Evolutionary conservation across 179 eudicot genomes (phyloP).

Genomic region (Beta macrorhiza): DNA sequence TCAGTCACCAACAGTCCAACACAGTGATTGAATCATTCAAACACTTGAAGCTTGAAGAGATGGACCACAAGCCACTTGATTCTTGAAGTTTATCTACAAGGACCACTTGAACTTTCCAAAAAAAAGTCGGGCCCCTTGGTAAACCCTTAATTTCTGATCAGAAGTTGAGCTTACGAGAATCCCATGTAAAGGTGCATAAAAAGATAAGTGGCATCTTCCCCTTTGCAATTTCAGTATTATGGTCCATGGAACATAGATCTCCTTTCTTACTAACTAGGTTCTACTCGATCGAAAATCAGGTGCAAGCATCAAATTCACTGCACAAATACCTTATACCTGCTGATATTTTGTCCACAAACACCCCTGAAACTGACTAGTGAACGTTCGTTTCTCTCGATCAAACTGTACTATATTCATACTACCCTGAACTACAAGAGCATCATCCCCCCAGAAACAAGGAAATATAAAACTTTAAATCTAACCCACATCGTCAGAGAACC

Average conservation of each 20-base stretch:
- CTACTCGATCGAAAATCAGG: neutral
- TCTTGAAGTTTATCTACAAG: neutral
- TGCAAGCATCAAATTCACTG: neutral
- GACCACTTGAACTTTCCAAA: conserved; percentile 20
- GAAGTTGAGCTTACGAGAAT: neutral
- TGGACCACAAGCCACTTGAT: conserved; percentile 6
- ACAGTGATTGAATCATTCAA: neutral
- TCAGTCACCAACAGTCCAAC: neutral
- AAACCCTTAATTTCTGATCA: neutral
- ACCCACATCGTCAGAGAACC: neutral
- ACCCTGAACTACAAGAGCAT: conserved; percentile 1
- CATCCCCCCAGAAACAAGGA: neutral
- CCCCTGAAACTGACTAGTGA: neutral
- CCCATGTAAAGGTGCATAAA: neutral
- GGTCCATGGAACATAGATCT: conserved; percentile 4
- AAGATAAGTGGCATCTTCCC: conserved; percentile 7
- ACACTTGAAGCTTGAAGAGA: conserved; percentile 5
- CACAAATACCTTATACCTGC: neutral
- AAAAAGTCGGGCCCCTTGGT: neutral
- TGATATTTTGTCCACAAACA: neutral
- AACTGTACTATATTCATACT: neutral
- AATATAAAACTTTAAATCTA: neutral
- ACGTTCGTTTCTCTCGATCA: neutral
- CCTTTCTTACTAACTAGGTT: neutral
- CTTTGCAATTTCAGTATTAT: neutral